These are phyloP conservation scores for Fragilaria crotonensis DNA, from an alignment of 108 stramenopile species.

Conservation along the genomic window DNA sequence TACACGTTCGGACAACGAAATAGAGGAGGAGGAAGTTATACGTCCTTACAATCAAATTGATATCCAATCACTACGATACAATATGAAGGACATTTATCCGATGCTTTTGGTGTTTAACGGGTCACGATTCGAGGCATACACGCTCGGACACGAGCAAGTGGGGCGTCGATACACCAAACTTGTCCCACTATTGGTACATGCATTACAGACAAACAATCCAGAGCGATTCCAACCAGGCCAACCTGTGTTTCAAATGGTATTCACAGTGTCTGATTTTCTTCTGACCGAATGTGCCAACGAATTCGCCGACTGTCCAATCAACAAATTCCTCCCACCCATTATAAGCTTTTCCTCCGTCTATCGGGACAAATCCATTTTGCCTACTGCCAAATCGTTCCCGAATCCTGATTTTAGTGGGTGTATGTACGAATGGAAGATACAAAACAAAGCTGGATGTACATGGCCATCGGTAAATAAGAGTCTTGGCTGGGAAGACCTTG, in stretches of 20 bases:
- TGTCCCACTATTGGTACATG: slow-evolving; percentile 2
- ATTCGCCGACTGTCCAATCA: not conserved
- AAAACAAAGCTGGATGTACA: not conserved
- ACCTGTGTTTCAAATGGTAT: slow-evolving; percentile 5
- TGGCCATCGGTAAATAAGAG: not conserved
- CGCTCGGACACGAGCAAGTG: not conserved
- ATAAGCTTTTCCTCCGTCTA: not conserved
- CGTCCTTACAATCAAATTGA: not conserved
- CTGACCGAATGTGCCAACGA: not conserved
- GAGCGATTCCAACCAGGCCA: slow-evolving; percentile 6
- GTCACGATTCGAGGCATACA: not conserved
- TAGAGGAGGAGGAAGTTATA: no score
- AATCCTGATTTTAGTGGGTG: not conserved
- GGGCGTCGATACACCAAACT: not conserved
- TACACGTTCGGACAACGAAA: no score
- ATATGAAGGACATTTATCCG: not conserved
- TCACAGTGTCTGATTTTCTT: not conserved
- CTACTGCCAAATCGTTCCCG: not conserved
- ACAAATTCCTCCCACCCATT: not conserved
- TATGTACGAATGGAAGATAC: not conserved
- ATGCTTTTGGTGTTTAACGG: not conserved
- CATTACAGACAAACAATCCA: slow-evolving; percentile 2
- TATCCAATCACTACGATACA: not conserved
- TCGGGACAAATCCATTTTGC: not conserved
- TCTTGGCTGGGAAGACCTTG: not conserved